phyloP scores from a whole-genome alignment of 495 filamentous ascomycete species.

The Aspergillus incahuasiensis region DNA sequence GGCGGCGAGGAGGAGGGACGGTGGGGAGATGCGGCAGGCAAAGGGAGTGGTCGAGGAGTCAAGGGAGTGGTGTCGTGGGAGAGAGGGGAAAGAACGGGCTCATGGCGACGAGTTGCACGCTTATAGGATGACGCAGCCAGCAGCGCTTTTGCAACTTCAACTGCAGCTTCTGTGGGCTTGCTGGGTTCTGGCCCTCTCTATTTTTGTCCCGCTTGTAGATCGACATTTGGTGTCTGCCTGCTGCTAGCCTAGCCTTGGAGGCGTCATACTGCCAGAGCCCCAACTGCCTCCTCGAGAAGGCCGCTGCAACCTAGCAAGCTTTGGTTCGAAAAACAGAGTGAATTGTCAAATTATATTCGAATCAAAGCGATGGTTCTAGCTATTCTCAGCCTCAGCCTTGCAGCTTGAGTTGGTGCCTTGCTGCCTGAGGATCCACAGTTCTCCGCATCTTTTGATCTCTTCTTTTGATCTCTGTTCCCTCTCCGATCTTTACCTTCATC shows the following conservation, averaged over 20 bases:
- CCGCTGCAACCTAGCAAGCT: too few species aligned
- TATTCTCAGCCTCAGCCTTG: neutral
- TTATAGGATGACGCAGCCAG: conserved; percentile 21
- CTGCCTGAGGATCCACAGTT: conserved; percentile 7
- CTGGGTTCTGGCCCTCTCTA: neutral
- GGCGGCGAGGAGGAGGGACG: neutral
- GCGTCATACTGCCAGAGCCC: too few species aligned
- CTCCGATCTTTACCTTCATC: neutral
- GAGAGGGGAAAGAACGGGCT: conserved; percentile 8
- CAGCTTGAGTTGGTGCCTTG: neutral
- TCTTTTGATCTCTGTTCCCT: neutral
- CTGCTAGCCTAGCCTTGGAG: neutral
- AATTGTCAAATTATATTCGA: neutral
- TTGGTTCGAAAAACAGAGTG: too few species aligned
- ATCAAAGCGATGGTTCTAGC: neutral
- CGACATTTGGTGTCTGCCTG: neutral
- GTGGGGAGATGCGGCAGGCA: neutral
- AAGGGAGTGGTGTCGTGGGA: neutral
- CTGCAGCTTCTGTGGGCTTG: neutral
- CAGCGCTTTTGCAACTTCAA: conserved; percentile 1
- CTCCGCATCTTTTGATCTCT: conserved; percentile 1
- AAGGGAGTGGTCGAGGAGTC: neutral
- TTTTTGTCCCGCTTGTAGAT: conserved; percentile 1
- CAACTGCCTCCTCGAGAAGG: too few species aligned
- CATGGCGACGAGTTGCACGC: conserved; percentile 2